Evolutionary conservation across 2,329 filamentous ascomycete genomes (phyloP).

Genomic region (Phyllosticta capitalensis): DNA sequence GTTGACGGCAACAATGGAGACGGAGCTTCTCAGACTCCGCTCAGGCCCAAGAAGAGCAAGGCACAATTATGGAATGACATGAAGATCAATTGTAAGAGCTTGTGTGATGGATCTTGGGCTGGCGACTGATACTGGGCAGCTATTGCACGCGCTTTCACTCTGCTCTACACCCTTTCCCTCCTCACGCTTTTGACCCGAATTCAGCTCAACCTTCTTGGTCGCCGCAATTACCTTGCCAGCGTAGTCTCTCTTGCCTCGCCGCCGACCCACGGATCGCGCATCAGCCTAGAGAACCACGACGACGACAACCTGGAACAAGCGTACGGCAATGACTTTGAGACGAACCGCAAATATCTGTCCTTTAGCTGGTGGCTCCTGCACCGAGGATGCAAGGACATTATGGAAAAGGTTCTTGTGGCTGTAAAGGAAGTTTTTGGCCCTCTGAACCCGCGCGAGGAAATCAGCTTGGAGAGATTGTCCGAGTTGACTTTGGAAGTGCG

Average conservation of each 20-base stretch:
- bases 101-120: background rate
- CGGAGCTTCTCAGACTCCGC: conserved; percentile 25
- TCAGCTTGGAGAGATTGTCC: conserved; percentile 70
- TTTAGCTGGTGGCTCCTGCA: conserved; percentile 98
- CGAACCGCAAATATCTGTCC: conserved; percentile 86
- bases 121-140: conserved; percentile 42
- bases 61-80: conserved; percentile 94
- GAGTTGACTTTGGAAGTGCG: conserved; percentile 76
- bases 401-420: conserved; percentile 71
- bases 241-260: conserved; percentile 82
- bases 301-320: conserved; percentile 74
- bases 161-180: conserved; percentile 83
- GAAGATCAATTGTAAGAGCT: conserved; percentile 75
- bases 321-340: conserved; percentile 90
- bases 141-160: conserved; percentile 79
- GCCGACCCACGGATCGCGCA: conserved; percentile 58
- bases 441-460: conserved; percentile 78
- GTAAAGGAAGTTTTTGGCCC: conserved; percentile 85
- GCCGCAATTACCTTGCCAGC: conserved; percentile 89
- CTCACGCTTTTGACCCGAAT: conserved; percentile 88
- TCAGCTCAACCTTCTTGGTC: conserved; percentile 91
- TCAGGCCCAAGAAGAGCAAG: conserved; percentile 66
- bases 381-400: conserved; percentile 74
- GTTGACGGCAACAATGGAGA: conserved; percentile 41
- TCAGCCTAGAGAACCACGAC: conserved; percentile 87